These are phyloP conservation scores for Hyaloperonospora arabidopsidis DNA, from an alignment of 352 stramenopile genomes.

Conservation along the genomic window DNA sequence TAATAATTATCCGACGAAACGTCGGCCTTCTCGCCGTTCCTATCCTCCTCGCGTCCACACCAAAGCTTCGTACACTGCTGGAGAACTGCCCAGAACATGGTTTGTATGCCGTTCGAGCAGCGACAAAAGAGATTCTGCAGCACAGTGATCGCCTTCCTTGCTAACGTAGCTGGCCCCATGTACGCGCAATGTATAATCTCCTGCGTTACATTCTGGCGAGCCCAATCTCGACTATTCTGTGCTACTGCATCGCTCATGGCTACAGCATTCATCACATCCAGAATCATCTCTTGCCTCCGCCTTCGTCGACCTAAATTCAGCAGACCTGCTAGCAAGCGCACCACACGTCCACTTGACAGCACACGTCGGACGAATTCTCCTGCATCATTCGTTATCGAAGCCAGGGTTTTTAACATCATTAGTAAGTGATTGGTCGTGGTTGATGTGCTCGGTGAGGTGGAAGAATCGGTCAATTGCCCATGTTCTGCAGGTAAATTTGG, in stretches of 20 bases:
- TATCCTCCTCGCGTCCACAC: constrained; percentile 36
- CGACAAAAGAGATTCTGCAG: constrained; percentile 30
- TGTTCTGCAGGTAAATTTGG: constrained; percentile 31
- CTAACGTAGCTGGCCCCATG: constrained; percentile 10
- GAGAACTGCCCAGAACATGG: constrained; percentile 43
- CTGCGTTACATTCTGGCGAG: constrained; percentile 36
- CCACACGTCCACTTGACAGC: constrained; percentile 28
- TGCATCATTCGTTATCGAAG: constrained; percentile 15
- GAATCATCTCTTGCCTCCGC: constrained; percentile 27
- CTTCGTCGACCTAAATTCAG: constrained; percentile 21
- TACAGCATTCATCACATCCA: constrained; percentile 35
- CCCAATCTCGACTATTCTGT: constrained; percentile 27
- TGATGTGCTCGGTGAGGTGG: constrained; percentile 6
- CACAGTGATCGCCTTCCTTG: constrained; percentile 23
- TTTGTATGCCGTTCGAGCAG: constrained; percentile 8
- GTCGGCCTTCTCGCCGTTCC: background rate
- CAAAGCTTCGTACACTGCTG: constrained; percentile 52
- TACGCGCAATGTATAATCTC: constrained; percentile 44
- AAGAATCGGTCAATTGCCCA: constrained; percentile 11
- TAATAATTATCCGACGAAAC: constrained; percentile 17
- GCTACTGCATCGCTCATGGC: constrained; percentile 16
- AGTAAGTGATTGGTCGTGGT: constrained; percentile 17
- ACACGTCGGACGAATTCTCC: constrained; percentile 36
- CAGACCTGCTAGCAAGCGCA: constrained; percentile 29
- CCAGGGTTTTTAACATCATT: constrained; percentile 20